Percentiles rank a stretch among this genome's conserved stretches.
Evolutionary conservation across 805 yeast species (phyloP).

Genomic region (Peterozyma toletana): DNA sequence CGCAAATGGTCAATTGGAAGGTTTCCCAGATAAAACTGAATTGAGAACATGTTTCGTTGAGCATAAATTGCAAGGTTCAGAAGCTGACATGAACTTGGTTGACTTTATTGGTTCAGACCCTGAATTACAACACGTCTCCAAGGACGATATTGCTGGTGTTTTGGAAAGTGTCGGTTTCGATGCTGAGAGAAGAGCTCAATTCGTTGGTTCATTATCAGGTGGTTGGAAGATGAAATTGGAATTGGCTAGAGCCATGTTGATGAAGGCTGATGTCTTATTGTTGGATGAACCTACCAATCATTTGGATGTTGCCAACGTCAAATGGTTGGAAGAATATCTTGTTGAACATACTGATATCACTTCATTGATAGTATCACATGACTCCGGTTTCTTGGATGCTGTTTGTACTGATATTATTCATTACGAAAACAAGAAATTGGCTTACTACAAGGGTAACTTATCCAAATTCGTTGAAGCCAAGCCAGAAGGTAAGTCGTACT

Average conservation of each 20-base stretch:
- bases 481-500: conserved; percentile 95
- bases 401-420: conserved; percentile 97
- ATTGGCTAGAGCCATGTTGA: conserved; percentile 97
- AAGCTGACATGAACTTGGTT: conserved; percentile 84
- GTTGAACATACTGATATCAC: conserved; percentile 80
- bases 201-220: conserved; percentile 92
- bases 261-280: conserved; percentile 91
- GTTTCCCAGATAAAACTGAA: conserved; percentile 86
- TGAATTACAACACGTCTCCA: conserved; percentile 57
- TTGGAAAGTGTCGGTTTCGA: conserved; percentile 85
- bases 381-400: conserved; percentile 89
- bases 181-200: conserved; percentile 80
- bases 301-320: conserved; percentile 88
- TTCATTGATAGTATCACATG: conserved; percentile 94
- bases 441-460: conserved; percentile 92
- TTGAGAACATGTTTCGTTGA: conserved; percentile 94
- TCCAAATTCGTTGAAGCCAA: conserved; percentile 85
- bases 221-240: conserved; percentile 99
- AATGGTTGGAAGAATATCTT: conserved; percentile 90
- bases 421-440: conserved; percentile 91
- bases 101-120: conserved; percentile 86
- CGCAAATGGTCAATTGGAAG: conserved; percentile 94
- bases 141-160: conserved; percentile 68
- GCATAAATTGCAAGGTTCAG: conserved; percentile 92
- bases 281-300: conserved; percentile 99